These are phyloP conservation scores for Linum usitatissimum DNA, from an alignment of 345 rosid species.

Conservation along the genomic window DNA sequence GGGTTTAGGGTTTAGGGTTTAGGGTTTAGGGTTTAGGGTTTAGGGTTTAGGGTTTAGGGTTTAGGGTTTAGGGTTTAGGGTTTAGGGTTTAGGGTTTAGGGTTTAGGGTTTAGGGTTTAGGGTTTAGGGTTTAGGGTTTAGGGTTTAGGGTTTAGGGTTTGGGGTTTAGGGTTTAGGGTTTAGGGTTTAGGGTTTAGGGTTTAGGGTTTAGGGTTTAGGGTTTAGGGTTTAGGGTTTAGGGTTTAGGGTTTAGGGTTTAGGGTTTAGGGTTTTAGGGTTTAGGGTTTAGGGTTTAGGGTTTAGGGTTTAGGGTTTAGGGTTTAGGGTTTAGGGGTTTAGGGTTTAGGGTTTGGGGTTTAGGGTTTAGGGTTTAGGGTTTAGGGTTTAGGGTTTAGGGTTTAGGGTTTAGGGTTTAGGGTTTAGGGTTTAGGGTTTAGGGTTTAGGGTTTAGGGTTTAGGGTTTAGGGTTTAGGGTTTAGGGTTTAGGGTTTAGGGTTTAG, in stretches of 20 bases:
- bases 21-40: constrained; percentile 13
- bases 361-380: constrained; percentile 21
- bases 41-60: constrained; percentile 5
- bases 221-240: constrained; percentile 9
- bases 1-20: constrained; percentile 16
- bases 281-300: constrained; percentile 20
- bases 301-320: constrained; percentile 20
- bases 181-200: constrained; percentile 18
- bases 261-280: constrained; percentile 21
- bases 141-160: constrained; percentile 17
- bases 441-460: too few relatives aligned
- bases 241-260: constrained; percentile 18
- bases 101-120: constrained; percentile 17
- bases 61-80: constrained; percentile 15
- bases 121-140: constrained; percentile 19
- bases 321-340: constrained; percentile 17
- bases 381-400: constrained; percentile 20
- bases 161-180: not conserved
- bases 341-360: constrained; percentile 19
- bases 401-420: constrained; percentile 19
- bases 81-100: constrained; percentile 19
- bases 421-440: constrained; percentile 12
- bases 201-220: constrained; percentile 19
- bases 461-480: constrained; percentile 11
- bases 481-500: constrained; percentile 16